A percentile compares a stretch with the other conserved stretches of the same genome.
phyloP scores from a whole-genome alignment of 441 rosid species.

The Flueggea neowawraea region DNA sequence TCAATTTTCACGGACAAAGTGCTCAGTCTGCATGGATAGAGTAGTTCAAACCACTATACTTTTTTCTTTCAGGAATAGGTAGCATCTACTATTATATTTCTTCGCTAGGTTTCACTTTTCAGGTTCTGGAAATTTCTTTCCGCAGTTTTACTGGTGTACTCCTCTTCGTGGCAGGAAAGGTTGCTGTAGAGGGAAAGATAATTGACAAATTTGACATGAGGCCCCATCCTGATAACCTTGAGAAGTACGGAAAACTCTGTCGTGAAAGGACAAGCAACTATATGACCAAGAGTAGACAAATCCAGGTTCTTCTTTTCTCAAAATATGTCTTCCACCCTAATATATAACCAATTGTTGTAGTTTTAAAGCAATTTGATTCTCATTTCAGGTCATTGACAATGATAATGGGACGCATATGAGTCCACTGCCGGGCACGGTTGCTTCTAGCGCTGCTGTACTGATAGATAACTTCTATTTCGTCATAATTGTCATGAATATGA shows the following conservation, averaged over 20 bases:
- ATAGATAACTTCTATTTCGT: slow-evolving; percentile 16
- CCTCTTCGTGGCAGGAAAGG: slow-evolving; percentile 33
- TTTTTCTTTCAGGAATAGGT: neutral
- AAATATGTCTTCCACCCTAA: slow-evolving; percentile 27
- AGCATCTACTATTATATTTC: neutral
- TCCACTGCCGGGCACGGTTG: slow-evolving; percentile 76
- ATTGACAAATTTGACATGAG: slow-evolving; percentile 87
- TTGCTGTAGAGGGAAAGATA: slow-evolving; percentile 67
- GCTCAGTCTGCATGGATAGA: too few species aligned
- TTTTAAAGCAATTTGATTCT: neutral
- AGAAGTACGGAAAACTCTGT: slow-evolving; percentile 74
- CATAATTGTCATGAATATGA: slow-evolving; percentile 6
- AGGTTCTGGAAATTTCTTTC: neutral
- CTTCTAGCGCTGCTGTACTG: slow-evolving; percentile 49
- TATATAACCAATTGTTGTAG: too few species aligned
- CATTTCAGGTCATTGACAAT: slow-evolving; percentile 67
- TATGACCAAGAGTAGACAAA: slow-evolving; percentile 56
- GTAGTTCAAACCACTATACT: neutral
- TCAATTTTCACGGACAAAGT: too few species aligned
- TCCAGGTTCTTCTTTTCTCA: slow-evolving; percentile 10
- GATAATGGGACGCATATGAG: slow-evolving; percentile 81
- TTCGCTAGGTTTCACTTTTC: neutral
- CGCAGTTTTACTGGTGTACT: neutral
- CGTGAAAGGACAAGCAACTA: slow-evolving; percentile 83
- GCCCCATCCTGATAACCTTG: slow-evolving; percentile 62